Evolutionary conservation across 2,329 filamentous ascomycete genomes (phyloP).

Genomic region (Arthrobotrys megalospora): DNA sequence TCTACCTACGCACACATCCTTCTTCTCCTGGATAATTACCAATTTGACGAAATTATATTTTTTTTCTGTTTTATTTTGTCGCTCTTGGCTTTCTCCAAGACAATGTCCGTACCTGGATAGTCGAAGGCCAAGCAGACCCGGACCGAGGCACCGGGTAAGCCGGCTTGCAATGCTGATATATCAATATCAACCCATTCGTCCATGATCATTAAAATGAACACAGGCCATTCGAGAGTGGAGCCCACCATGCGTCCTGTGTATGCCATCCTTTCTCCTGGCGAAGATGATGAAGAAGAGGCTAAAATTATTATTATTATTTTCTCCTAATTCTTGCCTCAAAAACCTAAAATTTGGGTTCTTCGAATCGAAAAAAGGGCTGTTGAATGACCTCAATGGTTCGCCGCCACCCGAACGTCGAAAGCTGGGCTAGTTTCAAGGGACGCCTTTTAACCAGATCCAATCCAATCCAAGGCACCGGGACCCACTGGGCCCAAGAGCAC

Average conservation of each 20-base stretch:
- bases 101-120: constrained; percentile 10
- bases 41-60: neutral
- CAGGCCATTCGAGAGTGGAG: constrained; percentile 30
- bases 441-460: constrained; percentile 44
- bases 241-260: constrained; percentile 2
- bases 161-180: constrained; percentile 19
- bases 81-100: constrained; percentile 18
- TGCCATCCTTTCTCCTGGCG: constrained; percentile 20
- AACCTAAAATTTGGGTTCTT: constrained; percentile 8
- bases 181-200: constrained; percentile 23
- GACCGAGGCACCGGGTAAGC: constrained; percentile 28
- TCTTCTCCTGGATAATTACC: constrained; percentile 1
- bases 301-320: constrained; percentile 11
- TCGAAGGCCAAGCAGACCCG: constrained; percentile 18
- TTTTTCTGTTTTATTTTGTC: no score
- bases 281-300: neutral
- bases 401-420: constrained; percentile 50
- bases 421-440: constrained; percentile 56
- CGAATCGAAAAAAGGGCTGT: constrained; percentile 20
- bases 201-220: constrained; percentile 36
- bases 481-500: constrained; percentile 34
- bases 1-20: no score
- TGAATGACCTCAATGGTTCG: constrained; percentile 18
- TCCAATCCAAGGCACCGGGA: constrained; percentile 50
- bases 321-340: constrained; percentile 26